Evolutionary conservation across 371 early-diverging fungal species (phyloP), one percentile per base, ranked within the genome.

Genomic region (Zychaea mexicana): DNA sequence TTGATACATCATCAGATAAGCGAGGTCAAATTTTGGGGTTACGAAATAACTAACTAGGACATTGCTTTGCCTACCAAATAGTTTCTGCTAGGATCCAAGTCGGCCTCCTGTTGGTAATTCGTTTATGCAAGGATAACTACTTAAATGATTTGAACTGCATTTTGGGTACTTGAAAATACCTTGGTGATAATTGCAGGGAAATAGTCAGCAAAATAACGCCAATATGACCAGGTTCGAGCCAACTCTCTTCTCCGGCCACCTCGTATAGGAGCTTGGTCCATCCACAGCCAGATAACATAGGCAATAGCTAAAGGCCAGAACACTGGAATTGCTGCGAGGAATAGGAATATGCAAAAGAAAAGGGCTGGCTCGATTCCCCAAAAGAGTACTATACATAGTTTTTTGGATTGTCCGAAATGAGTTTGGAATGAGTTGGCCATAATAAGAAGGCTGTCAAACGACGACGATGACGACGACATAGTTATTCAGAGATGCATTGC

Each of bases 131-230:
- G 17, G 38, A 36, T 36, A 36, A 36, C 38, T 7, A 9, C 38
- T 5, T 31, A 19, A 47, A n/a, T n/a, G n/a, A n/a, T n/a, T n/a
- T n/a, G n/a, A n/a, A n/a, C n/a, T n/a, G n/a, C 31, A 42, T 22
- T 36, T 12, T 70, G n/a, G n/a, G n/a, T n/a, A n/a, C n/a, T n/a
- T n/a, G n/a, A n/a, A n/a, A n/a, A n/a, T n/a, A 83, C 93, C 78
- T 91, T 85, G 73, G 89, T 79, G 15, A 95, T 80, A 7, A 73
- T 76, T 47, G 88, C 84, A 5, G 94, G 94, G 64, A 93, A 96
- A 65, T 90, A 96, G 26, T 87, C 88, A 2, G 86, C 85, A 71
- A 92, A 85, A 72, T 90, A 88, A 36, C 64, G 82, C 95, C 95
- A 95, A 19, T 87, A 17, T 1, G 26, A 19, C 62, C 63, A 66